Evolutionary conservation across 1,284 basidiomycete genomes (phyloP), one percentile per base, ranked within the genome.

Genomic region (Paramarasmius palmivorus): DNA sequence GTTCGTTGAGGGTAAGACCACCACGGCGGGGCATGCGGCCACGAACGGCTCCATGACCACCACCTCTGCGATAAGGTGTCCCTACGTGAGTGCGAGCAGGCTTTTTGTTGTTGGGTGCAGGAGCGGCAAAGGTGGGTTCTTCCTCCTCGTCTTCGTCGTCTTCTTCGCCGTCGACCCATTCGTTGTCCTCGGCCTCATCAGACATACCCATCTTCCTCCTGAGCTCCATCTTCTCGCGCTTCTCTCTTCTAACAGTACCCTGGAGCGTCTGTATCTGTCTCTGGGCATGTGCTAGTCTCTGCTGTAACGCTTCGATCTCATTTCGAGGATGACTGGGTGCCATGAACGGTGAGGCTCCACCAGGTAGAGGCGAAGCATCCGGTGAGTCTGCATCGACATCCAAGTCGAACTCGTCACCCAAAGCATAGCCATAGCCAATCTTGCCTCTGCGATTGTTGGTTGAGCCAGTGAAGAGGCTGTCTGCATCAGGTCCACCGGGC

Each of bases 241-340:
- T 93, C 75, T 93, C 92, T 54, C 90, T 78, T 64, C 85, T 83
- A 44, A 94, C 66, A 1, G 86, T 86, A 41, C 84, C 82, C 65
- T 91, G 89, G 55, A 94, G 78, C 4, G 90, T 92, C 57, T 78
- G 81, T 63, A 94, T 88, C 63, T 91, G 88, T 51, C 90, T 74
- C 64, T 93, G 89, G 6, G 92, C 89, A 68, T 93, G 91, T 12
- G 89, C 86, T 35, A 93, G 77, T 25, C 86, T 77, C 62, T 91
- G 86, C 57, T 91, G 86, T 19, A 92, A 72, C 0, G 83, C 82
- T 63, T 92, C 91, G 41, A 92, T 83, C 68, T 93, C 90, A 65
- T 88, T 90, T 63, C 74, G 79, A 37, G 88, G 84, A 67, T 93
- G 82, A 65, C 83, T 88, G 1, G 88, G 79, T 8, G 84, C 79